Base-by-base conservation (phyloP, 495 filamentous ascomycete genomes). In the Tetracladium setigerum region DNA sequence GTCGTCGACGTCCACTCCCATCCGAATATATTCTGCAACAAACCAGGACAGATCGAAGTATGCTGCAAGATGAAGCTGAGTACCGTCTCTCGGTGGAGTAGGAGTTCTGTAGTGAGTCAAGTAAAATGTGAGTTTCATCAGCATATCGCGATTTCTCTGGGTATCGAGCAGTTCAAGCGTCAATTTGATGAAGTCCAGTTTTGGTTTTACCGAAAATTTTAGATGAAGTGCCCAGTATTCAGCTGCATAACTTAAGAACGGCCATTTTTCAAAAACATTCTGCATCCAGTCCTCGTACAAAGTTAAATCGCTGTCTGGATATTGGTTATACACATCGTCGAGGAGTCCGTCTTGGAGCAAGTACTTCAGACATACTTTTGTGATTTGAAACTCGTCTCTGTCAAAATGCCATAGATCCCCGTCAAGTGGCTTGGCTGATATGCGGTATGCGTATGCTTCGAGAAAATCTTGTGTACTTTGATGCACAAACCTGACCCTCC, bases 21-120 rank as follows among this genome's bases (percentile, higher is more conserved):
- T n/a, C 2, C n/a, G 24, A 24, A 46, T 46, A 38, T 38, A 46
- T 19, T 15, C 7, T 9, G 14, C 36, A 18, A 47, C 45, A 19
- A 50, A 19, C 47, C 47, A 50, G 32, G 39, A n/a, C 4, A 50
- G 13, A 16, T 50, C 39, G 47, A 50, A 50, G 14, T 44, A 50
- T 36, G 47, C 30, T 38, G 47, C 47, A 30, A 50, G 16, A 39
- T 50, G 47, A 14, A 50, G 30, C 5, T 11, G 39, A 6, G 11
- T 5, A 4, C n/a, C 16, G 2, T 30, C 7, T 1, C 2, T 38
- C n/a, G 47, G 47, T 4, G 15, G 4, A 24, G 8, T 8, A 3
- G 47, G 31, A 40, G 13, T 38, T 4, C 40, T 34, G n/a, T n/a
- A 19, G 19, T 50, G 24, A 38, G 6, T 30, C 13, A 50, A 30